These are phyloP conservation scores for Globisporangium nunn DNA, from an alignment of 352 stramenopile species.

Conservation along the genomic window DNA sequence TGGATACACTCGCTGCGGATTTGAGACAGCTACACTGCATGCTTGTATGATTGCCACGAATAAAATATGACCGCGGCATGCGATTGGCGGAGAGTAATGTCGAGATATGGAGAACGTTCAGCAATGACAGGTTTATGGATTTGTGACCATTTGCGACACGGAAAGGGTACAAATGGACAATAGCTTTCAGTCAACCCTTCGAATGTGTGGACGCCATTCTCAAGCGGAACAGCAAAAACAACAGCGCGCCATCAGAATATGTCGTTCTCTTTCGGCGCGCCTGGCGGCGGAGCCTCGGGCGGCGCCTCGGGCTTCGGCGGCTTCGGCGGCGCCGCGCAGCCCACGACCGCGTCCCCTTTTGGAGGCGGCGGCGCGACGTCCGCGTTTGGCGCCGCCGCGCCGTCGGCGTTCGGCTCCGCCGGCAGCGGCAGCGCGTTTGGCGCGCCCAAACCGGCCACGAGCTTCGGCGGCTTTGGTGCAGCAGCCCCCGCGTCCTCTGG, in stretches of 20 bases:
- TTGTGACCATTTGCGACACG: no score
- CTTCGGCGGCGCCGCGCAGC: conserved; percentile 27
- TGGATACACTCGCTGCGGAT: no score
- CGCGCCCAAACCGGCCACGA: conserved; percentile 14
- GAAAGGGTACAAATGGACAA: no score
- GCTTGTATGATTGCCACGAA: no score
- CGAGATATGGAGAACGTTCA: no score
- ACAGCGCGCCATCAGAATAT: conserved; percentile 11
- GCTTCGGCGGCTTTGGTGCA: conserved; percentile 43
- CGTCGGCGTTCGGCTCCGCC: conserved; percentile 35
- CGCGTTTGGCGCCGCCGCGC: conserved; percentile 16
- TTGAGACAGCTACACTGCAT: no score
- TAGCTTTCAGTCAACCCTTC: no score
- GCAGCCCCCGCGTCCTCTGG: conserved; percentile 14
- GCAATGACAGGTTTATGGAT: no score
- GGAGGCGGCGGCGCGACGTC: conserved; percentile 28
- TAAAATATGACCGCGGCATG: no score
- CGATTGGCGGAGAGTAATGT: no score
- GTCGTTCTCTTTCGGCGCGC: conserved; percentile 49
- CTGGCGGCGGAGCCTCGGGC: conserved; percentile 23
- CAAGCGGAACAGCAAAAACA: neutral
- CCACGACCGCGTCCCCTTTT: conserved; percentile 40
- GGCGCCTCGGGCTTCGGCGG: conserved; percentile 39
- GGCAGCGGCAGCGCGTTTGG: conserved; percentile 33
- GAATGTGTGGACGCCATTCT: no score